phyloP scores from a whole-genome alignment of 306 rosid genomes.

The Aeschynomene evenia region DNA sequence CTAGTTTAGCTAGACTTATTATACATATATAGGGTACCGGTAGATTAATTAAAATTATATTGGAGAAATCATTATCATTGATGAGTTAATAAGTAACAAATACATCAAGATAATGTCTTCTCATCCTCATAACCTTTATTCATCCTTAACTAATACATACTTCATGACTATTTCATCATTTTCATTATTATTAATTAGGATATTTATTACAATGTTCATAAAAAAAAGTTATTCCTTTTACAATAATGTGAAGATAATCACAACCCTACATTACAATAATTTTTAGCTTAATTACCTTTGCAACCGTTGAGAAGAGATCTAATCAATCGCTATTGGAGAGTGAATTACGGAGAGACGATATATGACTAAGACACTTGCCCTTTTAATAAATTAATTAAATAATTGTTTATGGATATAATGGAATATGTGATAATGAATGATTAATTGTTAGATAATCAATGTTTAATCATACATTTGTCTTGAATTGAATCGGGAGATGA shows the following conservation, averaged over 20 bases:
- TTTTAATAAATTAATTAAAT: neutral
- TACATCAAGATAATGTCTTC: neutral
- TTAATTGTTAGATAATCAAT: constrained; percentile 28
- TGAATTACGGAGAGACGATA: constrained; percentile 29
- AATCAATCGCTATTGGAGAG: constrained; percentile 22
- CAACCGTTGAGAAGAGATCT: constrained; percentile 45
- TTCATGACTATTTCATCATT: constrained; percentile 8
- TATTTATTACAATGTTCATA: too few relatives aligned
- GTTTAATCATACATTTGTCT: neutral
- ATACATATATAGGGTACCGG: too few relatives aligned
- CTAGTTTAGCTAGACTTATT: neutral
- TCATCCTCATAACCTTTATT: neutral
- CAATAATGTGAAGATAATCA: neutral
- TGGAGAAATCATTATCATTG: neutral
- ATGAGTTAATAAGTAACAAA: neutral
- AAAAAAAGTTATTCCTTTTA: too few relatives aligned
- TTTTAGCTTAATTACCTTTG: constrained; percentile 44
- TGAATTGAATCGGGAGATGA: constrained; percentile 9
- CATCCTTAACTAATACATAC: neutral
- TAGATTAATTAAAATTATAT: neutral
- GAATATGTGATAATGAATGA: constrained; percentile 23
- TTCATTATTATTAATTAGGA: neutral
- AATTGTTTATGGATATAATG: neutral
- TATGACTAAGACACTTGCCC: constrained; percentile 14
- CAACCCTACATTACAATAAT: constrained; percentile 8